Conservation (phyloP, 1,284 basidiomycete species). For the Bjerkandera adusta region DNA sequence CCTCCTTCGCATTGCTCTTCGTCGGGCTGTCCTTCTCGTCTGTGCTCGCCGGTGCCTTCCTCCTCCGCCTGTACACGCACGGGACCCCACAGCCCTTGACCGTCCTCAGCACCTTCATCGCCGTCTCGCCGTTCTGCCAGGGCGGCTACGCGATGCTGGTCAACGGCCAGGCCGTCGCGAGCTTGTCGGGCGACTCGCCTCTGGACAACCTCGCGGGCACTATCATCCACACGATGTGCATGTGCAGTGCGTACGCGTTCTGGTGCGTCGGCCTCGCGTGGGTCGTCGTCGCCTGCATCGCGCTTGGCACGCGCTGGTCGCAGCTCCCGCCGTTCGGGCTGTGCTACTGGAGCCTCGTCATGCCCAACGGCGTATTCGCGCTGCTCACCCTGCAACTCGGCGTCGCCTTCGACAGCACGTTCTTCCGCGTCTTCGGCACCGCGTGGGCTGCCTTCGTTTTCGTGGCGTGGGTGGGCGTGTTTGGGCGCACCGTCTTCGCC, state of each 20-base stretch:
- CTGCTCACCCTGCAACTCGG: conserved; percentile 39
- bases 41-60: conserved; percentile 38
- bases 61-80: conserved; percentile 33
- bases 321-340: conserved; percentile 31
- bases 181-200: conserved; percentile 27
- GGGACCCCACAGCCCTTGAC: conserved; percentile 27
- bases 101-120: conserved; percentile 12
- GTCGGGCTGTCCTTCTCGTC: conserved; percentile 45
- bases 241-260: conserved; percentile 34
- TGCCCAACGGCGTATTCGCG: conserved; percentile 42
- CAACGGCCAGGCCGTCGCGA: conserved; percentile 38
- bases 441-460: conserved; percentile 17
- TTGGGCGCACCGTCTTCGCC: too few species aligned
- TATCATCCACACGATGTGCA: conserved; percentile 31
- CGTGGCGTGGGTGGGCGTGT: conserved; percentile 33
- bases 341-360: conserved; percentile 41
- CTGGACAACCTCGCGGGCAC: conserved; percentile 25
- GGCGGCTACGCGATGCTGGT: conserved; percentile 50
- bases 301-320: conserved; percentile 25
- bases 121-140: conserved; percentile 29
- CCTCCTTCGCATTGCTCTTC: conserved; percentile 42
- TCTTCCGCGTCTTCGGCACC: conserved; percentile 11
- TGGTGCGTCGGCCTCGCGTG: conserved; percentile 43
- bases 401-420: conserved; percentile 34
- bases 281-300: conserved; percentile 33